A percentile compares a stretch with the other conserved stretches of the same genome.
These are phyloP conservation scores for Helianthus tuberosus DNA, from an alignment of 129 eudicot genomes.

Conservation along the genomic window DNA sequence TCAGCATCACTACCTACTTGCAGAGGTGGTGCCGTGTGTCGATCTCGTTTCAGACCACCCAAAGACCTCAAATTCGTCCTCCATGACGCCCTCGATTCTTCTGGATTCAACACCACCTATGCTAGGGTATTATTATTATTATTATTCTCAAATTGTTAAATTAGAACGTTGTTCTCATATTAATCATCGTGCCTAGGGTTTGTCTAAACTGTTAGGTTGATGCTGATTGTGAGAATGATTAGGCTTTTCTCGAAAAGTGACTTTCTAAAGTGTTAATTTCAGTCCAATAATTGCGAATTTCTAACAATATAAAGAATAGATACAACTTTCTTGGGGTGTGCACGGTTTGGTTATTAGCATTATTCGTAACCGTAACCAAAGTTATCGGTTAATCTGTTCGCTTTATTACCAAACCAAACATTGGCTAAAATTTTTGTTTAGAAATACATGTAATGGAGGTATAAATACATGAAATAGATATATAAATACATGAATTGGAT, in stretches of 20 bases:
- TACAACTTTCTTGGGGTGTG: neutral
- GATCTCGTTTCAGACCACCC: conserved; percentile 39
- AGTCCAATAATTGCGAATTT: neutral
- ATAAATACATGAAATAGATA: too few species aligned
- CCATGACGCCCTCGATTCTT: conserved; percentile 82
- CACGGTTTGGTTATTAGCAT: too few species aligned
- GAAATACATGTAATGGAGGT: too few species aligned
- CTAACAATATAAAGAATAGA: neutral
- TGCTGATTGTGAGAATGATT: neutral
- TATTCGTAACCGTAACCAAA: too few species aligned
- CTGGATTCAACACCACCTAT: conserved; percentile 67
- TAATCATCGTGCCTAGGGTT: conserved; percentile 7
- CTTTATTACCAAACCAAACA: too few species aligned
- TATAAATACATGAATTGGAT: too few species aligned
- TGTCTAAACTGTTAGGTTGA: neutral
- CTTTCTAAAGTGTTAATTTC: neutral
- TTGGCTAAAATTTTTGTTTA: too few species aligned
- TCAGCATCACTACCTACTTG: conserved; percentile 1
- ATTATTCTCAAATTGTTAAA: neutral
- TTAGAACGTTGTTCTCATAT: neutral
- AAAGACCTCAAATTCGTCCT: conserved; percentile 59
- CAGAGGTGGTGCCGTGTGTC: conserved; percentile 31
- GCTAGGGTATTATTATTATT: conserved; percentile 48
- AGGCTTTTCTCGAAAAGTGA: neutral
- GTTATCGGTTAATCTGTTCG: too few species aligned